Evolutionary conservation across 1,284 basidiomycete genomes (phyloP), one percentile per base, ranked within the genome.

Genomic region (Vanrija sp.): DNA sequence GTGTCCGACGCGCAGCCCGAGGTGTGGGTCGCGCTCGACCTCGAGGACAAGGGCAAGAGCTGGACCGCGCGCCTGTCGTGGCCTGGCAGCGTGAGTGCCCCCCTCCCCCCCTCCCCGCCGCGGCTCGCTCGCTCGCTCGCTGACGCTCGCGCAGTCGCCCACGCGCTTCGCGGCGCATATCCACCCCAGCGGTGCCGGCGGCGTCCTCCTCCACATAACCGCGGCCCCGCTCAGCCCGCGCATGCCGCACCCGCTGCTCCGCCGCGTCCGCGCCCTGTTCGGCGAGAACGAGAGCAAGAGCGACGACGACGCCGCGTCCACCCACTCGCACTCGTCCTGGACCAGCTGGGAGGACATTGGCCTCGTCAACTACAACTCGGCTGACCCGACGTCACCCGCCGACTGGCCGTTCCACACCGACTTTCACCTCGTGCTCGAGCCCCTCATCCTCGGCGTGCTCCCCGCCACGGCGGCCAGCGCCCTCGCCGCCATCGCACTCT

Each of bases 51-150:
- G 1, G 44, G 51, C n/a, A 47, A 31, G 7, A 27, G n/a, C 7
- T 73, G 65, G 65, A 74, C 70, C 3, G 54, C 64, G 15, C 54
- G 72, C 3, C 53, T 69, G 5, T 70, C 68, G 2, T 74, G 69
- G 70, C 68, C 69, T 31, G 72, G 35, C 35, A 47, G 45, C 20
- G 47, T 69, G 36, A 54, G 66, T 24, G n/a, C n/a, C n/a, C n/a
- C n/a, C n/a, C n/a, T n/a, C n/a, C n/a, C n/a, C n/a, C n/a, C n/a
- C n/a, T n/a, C n/a, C n/a, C n/a, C n/a, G n/a, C n/a, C n/a, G n/a
- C 27, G 18, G 39, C 47, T 7, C 25, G 18, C 31, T 45, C 4
- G n/a, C 22, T 3, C 8, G 14, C 36, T 10, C 50, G 39, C 41
- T 48, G 18, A 41, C n/a, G 12, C 37, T n/a, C n/a, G n/a, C n/a